These are phyloP conservation scores for Phytophthora uliginosa DNA, from an alignment of 352 stramenopile species.

Conservation along the genomic window DNA sequence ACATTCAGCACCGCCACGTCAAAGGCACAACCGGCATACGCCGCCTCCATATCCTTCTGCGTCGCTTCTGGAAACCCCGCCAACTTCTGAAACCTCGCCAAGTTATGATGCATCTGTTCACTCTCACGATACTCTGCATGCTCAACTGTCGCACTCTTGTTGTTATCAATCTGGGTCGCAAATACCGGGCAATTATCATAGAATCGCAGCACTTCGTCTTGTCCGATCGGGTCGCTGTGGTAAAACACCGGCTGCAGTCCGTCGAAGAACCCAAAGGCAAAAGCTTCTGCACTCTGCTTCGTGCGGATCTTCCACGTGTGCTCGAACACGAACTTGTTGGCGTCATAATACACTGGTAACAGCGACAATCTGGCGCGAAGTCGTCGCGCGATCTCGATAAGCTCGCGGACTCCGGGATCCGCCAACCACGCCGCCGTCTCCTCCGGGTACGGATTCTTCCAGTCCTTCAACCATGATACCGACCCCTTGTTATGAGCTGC, in stretches of 20 bases:
- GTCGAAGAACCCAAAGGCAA: slow-evolving; percentile 82
- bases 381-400: slow-evolving; percentile 66
- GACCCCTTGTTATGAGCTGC: not conserved
- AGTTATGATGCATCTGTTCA: slow-evolving; percentile 60
- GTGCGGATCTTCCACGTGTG: slow-evolving; percentile 88
- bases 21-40: slow-evolving; percentile 85
- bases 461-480: slow-evolving; percentile 48
- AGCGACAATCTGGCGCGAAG: slow-evolving; percentile 60
- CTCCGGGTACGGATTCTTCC: slow-evolving; percentile 62
- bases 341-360: slow-evolving; percentile 34
- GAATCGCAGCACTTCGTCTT: slow-evolving; percentile 79
- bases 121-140: slow-evolving; percentile 63
- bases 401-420: slow-evolving; percentile 60
- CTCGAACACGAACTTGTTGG: slow-evolving; percentile 64
- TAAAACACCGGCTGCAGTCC: slow-evolving; percentile 70
- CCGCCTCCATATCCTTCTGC: slow-evolving; percentile 79
- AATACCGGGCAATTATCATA: slow-evolving; percentile 87
- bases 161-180: slow-evolving; percentile 64
- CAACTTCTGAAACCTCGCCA: slow-evolving; percentile 56
- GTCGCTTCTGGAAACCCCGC: slow-evolving; percentile 28
- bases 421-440: slow-evolving; percentile 64
- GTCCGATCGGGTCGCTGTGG: slow-evolving; percentile 51
- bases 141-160: slow-evolving; percentile 69
- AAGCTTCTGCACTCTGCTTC: slow-evolving; percentile 80
- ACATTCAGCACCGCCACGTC: slow-evolving; percentile 67